Conservation (phyloP, 768 basidiomycete species). For the Leccinum longicurvipes region DNA sequence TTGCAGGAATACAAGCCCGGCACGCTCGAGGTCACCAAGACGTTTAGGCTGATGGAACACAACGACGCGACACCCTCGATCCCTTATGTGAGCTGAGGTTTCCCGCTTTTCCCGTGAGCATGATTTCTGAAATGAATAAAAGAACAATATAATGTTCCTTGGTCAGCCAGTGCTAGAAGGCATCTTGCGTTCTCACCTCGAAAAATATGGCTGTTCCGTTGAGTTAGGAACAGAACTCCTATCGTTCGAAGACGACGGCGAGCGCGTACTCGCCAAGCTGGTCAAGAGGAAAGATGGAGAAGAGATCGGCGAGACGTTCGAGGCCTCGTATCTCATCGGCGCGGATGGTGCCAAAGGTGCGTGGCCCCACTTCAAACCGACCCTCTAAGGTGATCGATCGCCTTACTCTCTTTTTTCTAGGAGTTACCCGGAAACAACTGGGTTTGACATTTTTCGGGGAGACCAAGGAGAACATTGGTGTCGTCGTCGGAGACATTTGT, state of each 20-base stretch:
- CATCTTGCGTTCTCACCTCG: constrained; percentile 16
- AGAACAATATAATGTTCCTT: constrained; percentile 14
- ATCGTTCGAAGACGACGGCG: constrained; percentile 39
- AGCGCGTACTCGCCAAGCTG: constrained; percentile 37
- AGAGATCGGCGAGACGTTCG: constrained; percentile 27
- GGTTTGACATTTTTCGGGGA: constrained; percentile 43
- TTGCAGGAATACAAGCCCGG: constrained; percentile 35
- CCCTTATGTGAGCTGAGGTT: constrained; percentile 22
- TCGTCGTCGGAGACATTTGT: constrained; percentile 38
- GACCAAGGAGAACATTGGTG: constrained; percentile 25
- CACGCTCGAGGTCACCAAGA: constrained; percentile 16
- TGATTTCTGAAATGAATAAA: background rate
- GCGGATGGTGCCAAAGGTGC: constrained; percentile 39
- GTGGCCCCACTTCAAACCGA: background rate
- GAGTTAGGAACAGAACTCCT: constrained; percentile 45
- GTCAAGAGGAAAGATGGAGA: constrained; percentile 22
- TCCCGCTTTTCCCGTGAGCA: background rate
- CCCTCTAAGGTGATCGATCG: too few species aligned
- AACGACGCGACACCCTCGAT: constrained; percentile 23
- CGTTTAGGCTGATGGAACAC: background rate
- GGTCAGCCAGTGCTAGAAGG: constrained; percentile 33
- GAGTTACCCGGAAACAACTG: constrained; percentile 36
- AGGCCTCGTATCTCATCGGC: constrained; percentile 37
- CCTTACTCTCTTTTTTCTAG: constrained; percentile 16
- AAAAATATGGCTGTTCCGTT: constrained; percentile 27